These are phyloP conservation scores for Vinca minor DNA, from an alignment of 257 asterid genomes.

Conservation along the genomic window DNA sequence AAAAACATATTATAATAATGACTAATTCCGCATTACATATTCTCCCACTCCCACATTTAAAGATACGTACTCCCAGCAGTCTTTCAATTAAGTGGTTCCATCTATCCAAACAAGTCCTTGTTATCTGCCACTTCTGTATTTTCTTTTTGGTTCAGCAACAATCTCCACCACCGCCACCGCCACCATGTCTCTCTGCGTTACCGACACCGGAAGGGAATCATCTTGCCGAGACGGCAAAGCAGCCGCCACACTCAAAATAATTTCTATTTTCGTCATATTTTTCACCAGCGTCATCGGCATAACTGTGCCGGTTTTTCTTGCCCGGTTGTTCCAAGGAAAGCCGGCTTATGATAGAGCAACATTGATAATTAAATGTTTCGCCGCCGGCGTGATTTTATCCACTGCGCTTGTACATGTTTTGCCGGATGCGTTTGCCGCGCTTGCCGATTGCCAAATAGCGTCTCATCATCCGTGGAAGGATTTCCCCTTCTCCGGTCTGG, in stretches of 20 bases:
- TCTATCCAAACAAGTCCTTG: background rate
- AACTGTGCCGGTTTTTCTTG: slow-evolving; percentile 22
- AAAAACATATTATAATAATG: too few species aligned
- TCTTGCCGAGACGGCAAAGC: slow-evolving; percentile 28
- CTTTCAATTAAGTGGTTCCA: background rate
- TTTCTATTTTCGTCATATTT: slow-evolving; percentile 23
- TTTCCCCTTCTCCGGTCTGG: slow-evolving; percentile 32
- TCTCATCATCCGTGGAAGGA: slow-evolving; percentile 38
- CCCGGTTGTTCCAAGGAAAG: slow-evolving; percentile 30
- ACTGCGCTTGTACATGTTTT: slow-evolving; percentile 35
- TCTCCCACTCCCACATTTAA: too few species aligned
- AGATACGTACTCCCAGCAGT: too few species aligned
- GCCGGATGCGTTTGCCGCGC: slow-evolving; percentile 36
- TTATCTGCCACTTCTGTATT: background rate
- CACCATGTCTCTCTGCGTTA: slow-evolving; percentile 20
- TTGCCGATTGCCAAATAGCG: slow-evolving; percentile 32
- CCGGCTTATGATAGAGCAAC: slow-evolving; percentile 34
- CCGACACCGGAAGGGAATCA: slow-evolving; percentile 21
- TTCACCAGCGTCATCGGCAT: slow-evolving; percentile 31
- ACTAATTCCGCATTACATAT: too few species aligned
- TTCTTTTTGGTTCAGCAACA: too few species aligned
- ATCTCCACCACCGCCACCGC: background rate
- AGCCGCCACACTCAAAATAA: slow-evolving; percentile 22
- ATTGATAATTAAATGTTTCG: slow-evolving; percentile 31
- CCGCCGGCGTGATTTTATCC: slow-evolving; percentile 34